These are phyloP conservation scores for Vanrija sp. DNA, from an alignment of 1,284 basidiomycete species.

Conservation along the genomic window DNA sequence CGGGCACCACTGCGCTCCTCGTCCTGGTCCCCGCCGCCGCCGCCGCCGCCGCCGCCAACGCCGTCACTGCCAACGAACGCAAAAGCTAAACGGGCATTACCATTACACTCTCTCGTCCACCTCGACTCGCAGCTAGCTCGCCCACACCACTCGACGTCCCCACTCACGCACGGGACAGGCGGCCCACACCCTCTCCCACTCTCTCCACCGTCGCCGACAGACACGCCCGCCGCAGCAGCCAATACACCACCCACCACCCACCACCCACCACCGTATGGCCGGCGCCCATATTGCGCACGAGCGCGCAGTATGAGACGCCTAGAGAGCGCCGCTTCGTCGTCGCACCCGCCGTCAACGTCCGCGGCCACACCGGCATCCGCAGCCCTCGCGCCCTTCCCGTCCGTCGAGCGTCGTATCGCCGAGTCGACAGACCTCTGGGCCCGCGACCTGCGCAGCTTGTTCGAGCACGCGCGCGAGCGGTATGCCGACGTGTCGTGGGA, in stretches of 20 bases:
- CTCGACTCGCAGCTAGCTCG: no score
- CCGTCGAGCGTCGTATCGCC: conserved; percentile 31
- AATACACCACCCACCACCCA: not conserved
- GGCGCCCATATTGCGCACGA: not conserved
- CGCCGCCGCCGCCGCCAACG: no score
- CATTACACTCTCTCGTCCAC: no score
- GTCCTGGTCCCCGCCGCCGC: no score
- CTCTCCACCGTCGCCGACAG: not conserved
- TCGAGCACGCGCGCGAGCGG: conserved; percentile 71
- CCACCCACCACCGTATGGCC: conserved; percentile 1
- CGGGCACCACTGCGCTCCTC: no score
- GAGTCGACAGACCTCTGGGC: conserved; percentile 60
- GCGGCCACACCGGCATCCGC: not conserved
- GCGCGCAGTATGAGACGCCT: conserved; percentile 8
- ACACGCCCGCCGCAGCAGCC: not conserved
- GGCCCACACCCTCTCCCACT: not conserved
- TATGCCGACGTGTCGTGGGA: conserved; percentile 95
- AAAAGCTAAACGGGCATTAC: no score
- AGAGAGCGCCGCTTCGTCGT: no score
- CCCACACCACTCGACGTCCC: no score
- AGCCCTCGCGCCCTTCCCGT: conserved; percentile 13
- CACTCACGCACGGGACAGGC: no score
- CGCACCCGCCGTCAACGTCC: no score
- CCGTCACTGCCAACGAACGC: no score
- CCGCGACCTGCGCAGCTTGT: conserved; percentile 67